Conservation (phyloP, 2,329 filamentous ascomycete genomes). For the Cladobotryum mycophilum region DNA sequence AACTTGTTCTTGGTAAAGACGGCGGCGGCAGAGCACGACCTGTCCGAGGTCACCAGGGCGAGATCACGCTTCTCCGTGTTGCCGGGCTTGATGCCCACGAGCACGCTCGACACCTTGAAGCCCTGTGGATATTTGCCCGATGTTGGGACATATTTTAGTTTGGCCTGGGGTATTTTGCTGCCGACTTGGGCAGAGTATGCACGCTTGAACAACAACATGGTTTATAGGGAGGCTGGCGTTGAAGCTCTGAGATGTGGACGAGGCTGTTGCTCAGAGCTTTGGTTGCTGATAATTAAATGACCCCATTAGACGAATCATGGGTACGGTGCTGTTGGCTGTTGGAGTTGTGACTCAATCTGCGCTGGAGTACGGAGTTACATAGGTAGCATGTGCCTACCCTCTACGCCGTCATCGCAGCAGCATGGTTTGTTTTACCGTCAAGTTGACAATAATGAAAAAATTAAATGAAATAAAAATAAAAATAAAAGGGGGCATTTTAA, state of each 20-base stretch:
- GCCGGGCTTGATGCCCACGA: conserved; percentile 88
- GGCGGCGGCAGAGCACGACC: conserved; percentile 77
- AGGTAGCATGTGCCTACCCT: neutral
- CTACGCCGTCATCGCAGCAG: no score
- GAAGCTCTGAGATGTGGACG: neutral
- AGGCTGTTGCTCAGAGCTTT: neutral
- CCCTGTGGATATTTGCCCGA: conserved; percentile 84
- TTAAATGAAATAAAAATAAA: no score
- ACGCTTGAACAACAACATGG: conserved; percentile 26
- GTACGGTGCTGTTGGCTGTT: no score
- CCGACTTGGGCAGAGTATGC: conserved; percentile 27
- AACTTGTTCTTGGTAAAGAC: conserved; percentile 99
- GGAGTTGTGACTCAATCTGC: no score
- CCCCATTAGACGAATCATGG: no score
- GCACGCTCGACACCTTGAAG: conserved; percentile 78
- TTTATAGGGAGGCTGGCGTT: conserved; percentile 8
- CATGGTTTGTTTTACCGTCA: no score
- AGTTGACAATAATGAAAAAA: no score
- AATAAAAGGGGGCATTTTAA: no score
- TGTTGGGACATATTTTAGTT: conserved; percentile 84
- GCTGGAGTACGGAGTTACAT: neutral
- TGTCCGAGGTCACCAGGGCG: conserved; percentile 79
- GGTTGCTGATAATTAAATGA: neutral
- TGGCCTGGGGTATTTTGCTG: conserved; percentile 60
- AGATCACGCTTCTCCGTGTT: conserved; percentile 91